These are phyloP conservation scores for Mycena kentingensis DNA, from an alignment of 768 basidiomycete genomes.

Conservation along the genomic window DNA sequence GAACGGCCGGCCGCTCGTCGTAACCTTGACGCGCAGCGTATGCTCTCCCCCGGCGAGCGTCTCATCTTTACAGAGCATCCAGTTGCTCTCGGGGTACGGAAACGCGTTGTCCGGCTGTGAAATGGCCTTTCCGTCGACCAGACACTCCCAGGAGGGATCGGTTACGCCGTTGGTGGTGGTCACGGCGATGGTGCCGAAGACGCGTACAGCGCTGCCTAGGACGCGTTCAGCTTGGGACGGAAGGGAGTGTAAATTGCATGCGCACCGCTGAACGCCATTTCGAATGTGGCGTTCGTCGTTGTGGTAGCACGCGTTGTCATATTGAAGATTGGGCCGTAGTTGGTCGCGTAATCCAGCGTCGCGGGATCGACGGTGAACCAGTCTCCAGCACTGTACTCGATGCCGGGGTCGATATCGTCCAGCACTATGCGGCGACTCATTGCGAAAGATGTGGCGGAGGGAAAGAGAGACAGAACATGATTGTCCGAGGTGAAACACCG, in stretches of 20 bases:
- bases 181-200: slow-evolving; percentile 26
- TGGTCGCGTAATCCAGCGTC: too few species aligned
- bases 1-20: slow-evolving; percentile 29
- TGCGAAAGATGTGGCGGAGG: too few species aligned
- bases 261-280: slow-evolving; percentile 14
- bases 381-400: too few species aligned
- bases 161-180: slow-evolving; percentile 16
- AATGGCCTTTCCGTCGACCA: slow-evolving; percentile 31
- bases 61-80: slow-evolving; percentile 28
- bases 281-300: too few species aligned
- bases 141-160: slow-evolving; percentile 35
- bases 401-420: too few species aligned
- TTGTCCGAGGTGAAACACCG: too few species aligned
- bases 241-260: neutral
- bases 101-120: slow-evolving; percentile 21
- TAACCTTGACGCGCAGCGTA: slow-evolving; percentile 28
- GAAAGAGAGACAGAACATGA: too few species aligned
- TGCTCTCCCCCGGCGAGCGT: slow-evolving; percentile 28
- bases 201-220: slow-evolving; percentile 28
- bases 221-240: too few species aligned
- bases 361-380: too few species aligned
- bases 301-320: too few species aligned
- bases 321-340: too few species aligned
- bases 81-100: slow-evolving; percentile 32
- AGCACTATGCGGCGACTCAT: too few species aligned